Evolutionary conservation across 208 protist species (phyloP).

Genomic region (Tritrichomonas foetus): DNA sequence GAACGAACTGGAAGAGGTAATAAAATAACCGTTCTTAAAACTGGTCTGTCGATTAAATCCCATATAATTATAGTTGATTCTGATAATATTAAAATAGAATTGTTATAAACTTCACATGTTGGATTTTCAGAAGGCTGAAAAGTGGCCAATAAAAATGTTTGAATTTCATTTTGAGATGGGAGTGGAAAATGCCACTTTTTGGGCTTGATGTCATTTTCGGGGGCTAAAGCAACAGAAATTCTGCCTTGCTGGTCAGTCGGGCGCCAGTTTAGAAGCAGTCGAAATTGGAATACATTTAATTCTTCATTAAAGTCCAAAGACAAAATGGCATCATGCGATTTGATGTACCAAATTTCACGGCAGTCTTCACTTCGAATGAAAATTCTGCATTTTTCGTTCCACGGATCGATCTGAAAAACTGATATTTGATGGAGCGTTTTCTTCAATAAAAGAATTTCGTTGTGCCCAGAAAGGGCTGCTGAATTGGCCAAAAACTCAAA

Average conservation of each 20-base stretch:
- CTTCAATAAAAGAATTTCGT: neutral
- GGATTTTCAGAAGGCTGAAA: neutral
- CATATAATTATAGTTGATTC: neutral
- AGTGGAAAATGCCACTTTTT: neutral
- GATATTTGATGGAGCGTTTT: neutral
- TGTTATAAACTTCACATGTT: neutral
- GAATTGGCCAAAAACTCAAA: neutral
- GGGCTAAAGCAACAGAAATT: neutral
- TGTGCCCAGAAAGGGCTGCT: neutral
- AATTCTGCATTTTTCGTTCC: neutral
- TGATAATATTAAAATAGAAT: neutral
- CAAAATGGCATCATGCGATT: neutral
- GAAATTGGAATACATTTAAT: neutral
- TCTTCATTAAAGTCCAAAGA: neutral
- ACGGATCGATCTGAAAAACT: neutral
- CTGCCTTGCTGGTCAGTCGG: neutral
- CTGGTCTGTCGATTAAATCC: neutral
- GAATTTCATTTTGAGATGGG: neutral
- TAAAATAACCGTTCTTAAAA: neutral
- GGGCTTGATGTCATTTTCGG: neutral
- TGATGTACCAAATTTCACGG: neutral
- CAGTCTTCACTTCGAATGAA: neutral
- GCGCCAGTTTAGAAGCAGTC: neutral
- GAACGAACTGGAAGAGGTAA: neutral
- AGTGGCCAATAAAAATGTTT: neutral